Conservation (phyloP, 768 basidiomycete genomes). For the Candolleomyces aberdarensis region DNA sequence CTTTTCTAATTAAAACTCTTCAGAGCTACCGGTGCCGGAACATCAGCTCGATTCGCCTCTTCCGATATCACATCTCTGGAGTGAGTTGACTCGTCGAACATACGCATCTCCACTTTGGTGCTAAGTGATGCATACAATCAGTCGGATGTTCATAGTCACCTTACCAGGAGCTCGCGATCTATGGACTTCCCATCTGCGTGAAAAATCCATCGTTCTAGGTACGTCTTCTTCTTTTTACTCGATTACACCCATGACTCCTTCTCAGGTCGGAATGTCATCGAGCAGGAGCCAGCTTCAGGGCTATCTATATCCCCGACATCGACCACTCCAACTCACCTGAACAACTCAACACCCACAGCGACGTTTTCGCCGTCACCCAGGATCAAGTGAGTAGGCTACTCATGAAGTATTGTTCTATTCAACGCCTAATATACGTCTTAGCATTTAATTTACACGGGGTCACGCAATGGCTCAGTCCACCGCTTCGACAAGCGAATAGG, state of each 20-base stretch:
- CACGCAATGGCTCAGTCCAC: constrained; percentile 56
- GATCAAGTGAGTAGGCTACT: constrained; percentile 36
- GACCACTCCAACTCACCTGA: constrained; percentile 32
- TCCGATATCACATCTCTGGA: constrained; percentile 38
- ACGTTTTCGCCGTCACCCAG: constrained; percentile 61
- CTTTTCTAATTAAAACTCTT: neutral
- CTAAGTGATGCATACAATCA: constrained; percentile 16
- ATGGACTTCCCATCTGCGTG: constrained; percentile 51
- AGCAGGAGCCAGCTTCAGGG: constrained; percentile 52
- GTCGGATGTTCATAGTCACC: constrained; percentile 34
- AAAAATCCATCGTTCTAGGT: constrained; percentile 53
- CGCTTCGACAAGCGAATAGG: constrained; percentile 55
- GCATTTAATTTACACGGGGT: constrained; percentile 52
- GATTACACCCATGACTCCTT: neutral
- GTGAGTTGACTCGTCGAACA: constrained; percentile 23
- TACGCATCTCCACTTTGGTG: neutral
- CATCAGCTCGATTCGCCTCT: constrained; percentile 47
- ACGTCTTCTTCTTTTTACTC: constrained; percentile 6
- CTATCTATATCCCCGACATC: constrained; percentile 51
- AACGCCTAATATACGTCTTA: constrained; percentile 18
- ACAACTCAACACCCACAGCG: constrained; percentile 52
- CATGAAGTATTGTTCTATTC: neutral
- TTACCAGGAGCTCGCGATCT: constrained; percentile 49
- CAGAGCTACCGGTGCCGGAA: constrained; percentile 59
- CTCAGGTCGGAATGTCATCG: neutral